Conservation (phyloP, 176 grass and related monocot genomes). For the Bonia amplexicaulis region DNA sequence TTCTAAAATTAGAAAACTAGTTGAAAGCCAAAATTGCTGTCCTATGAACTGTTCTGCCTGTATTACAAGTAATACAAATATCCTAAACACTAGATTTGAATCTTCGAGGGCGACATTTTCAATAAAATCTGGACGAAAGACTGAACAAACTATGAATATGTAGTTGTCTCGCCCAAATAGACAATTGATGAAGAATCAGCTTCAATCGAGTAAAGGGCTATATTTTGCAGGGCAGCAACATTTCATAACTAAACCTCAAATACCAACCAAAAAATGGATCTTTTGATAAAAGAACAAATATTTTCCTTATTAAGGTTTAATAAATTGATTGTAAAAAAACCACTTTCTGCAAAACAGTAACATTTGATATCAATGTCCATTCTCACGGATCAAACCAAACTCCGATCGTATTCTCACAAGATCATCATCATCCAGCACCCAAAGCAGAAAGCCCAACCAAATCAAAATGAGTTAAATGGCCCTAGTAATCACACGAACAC, state of each 20-base stretch:
- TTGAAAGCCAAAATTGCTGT: not conserved
- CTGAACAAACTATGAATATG: not conserved
- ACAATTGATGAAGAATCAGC: not conserved
- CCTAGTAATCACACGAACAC: not conserved
- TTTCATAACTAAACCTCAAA: not conserved
- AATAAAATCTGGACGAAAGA: not conserved
- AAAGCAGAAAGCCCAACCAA: not conserved
- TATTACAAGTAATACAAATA: not conserved
- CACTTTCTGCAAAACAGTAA: not conserved
- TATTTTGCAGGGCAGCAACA: not conserved
- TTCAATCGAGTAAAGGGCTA: not conserved
- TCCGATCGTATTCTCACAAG: not conserved
- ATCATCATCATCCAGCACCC: not conserved
- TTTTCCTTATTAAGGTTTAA: not conserved
- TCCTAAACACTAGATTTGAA: not conserved
- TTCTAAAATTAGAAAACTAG: not conserved
- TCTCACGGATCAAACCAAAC: not conserved
- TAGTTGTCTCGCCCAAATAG: not conserved
- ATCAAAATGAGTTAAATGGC: not conserved
- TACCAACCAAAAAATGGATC: not conserved
- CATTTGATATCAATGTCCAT: not conserved
- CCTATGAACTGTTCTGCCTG: not conserved
- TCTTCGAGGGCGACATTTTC: not conserved
- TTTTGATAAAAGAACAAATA: not conserved
- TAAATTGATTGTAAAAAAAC: not conserved